Conservation (phyloP, 2,329 filamentous ascomycete species). For the Scopulariopsis brevicaulis region DNA sequence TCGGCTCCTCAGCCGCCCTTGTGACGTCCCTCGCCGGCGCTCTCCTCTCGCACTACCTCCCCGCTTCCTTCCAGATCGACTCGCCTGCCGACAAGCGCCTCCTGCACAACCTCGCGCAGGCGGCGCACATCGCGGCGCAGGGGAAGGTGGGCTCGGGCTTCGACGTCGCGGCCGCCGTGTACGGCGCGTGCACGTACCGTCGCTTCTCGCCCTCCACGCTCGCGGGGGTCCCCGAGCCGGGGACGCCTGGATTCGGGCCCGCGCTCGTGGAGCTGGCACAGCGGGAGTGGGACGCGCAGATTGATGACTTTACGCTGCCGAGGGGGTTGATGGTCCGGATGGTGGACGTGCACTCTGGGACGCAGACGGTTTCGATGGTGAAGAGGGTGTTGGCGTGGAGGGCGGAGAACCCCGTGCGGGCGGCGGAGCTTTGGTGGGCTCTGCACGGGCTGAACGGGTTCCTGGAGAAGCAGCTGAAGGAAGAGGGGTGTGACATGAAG, state of each 20-base stretch:
- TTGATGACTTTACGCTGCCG: slow-evolving; percentile 62
- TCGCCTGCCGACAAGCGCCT: slow-evolving; percentile 41
- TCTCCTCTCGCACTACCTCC: slow-evolving; percentile 65
- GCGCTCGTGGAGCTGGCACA: slow-evolving; percentile 53
- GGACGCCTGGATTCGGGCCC: slow-evolving; percentile 52
- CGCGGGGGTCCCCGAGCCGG: slow-evolving; percentile 52
- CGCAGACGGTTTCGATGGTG: slow-evolving; percentile 90
- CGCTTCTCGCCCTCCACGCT: slow-evolving; percentile 82
- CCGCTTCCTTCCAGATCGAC: slow-evolving; percentile 44
- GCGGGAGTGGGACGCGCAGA: slow-evolving; percentile 66
- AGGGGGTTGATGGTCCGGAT: slow-evolving; percentile 68
- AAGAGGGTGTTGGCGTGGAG: slow-evolving; percentile 83
- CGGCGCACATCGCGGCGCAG: slow-evolving; percentile 88
- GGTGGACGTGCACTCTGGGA: slow-evolving; percentile 93
- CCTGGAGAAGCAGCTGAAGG: slow-evolving; percentile 4
- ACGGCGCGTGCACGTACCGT: slow-evolving; percentile 80
- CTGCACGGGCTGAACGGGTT: slow-evolving; percentile 41
- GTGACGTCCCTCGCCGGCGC: slow-evolving; percentile 79
- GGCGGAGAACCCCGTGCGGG: slow-evolving; percentile 47
- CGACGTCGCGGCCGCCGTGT: slow-evolving; percentile 87
- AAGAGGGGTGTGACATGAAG: slow-evolving; percentile 60
- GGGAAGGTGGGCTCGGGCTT: slow-evolving; percentile 95
- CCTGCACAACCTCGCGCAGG: slow-evolving; percentile 89
- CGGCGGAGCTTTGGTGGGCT: slow-evolving; percentile 54
- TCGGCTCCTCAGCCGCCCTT: slow-evolving; percentile 88